phyloP scores from a whole-genome alignment of 1,139 yeast genomes.

The Meyerozyma carpophila region DNA sequence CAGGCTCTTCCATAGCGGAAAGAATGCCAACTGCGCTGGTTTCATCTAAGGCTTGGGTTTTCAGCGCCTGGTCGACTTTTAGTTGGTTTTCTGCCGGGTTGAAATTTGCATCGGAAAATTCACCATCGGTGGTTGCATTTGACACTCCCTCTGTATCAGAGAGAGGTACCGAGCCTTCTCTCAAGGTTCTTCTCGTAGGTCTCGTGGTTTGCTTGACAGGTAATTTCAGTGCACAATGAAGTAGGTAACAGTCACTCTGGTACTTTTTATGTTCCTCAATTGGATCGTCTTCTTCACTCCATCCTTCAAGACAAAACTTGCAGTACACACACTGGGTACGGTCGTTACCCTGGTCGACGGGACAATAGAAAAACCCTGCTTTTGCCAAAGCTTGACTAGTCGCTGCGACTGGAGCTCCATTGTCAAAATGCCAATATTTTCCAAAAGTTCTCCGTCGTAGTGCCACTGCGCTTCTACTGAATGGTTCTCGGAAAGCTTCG shows the following conservation, averaged over 20 bases:
- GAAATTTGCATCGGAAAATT: not conserved
- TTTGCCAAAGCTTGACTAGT: constrained; percentile 34
- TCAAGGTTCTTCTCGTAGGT: not conserved
- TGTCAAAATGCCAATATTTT: constrained; percentile 51
- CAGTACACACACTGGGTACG: constrained; percentile 71
- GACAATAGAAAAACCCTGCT: constrained; percentile 53
- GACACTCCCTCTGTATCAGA: not conserved
- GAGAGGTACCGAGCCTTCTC: not conserved
- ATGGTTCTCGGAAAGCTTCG: constrained; percentile 17
- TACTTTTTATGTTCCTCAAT: constrained; percentile 45
- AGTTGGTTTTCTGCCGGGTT: not conserved
- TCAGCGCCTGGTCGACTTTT: not conserved
- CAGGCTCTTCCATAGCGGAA: not conserved
- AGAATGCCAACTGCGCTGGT: not conserved
- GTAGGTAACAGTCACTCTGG: constrained; percentile 44
- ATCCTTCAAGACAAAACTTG: constrained; percentile 59
- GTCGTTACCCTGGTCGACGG: constrained; percentile 47
- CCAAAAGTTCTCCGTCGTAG: constrained; percentile 51
- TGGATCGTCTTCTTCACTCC: constrained; percentile 71
- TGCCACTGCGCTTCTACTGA: constrained; percentile 25
- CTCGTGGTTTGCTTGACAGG: too few relatives aligned
- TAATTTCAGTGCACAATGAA: not conserved
- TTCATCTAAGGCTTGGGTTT: not conserved
- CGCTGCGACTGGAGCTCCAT: constrained; percentile 27
- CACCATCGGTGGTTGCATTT: not conserved